A percentile compares a stretch with the other conserved stretches of the same genome.
phyloP scores from a whole-genome alignment of 2,329 filamentous ascomycete genomes.

The Talaromyces piceae region DNA sequence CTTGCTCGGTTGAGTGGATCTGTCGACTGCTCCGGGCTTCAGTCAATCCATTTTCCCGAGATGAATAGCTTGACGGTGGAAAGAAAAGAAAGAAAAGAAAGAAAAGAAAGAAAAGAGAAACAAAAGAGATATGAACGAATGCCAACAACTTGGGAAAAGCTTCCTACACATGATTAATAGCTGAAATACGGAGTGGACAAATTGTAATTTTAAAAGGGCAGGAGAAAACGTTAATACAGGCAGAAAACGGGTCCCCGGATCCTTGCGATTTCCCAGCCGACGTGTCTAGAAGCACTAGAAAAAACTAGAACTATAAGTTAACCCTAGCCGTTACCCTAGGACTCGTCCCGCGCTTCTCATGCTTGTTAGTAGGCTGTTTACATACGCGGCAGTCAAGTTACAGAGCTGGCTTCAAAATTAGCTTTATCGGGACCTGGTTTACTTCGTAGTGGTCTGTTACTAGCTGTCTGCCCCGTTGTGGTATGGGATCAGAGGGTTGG shows the following conservation, averaged over 20 bases:
- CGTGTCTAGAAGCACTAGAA: background rate
- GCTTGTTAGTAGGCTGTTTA: no score
- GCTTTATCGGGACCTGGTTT: no score
- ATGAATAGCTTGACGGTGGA: no score
- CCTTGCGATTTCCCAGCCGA: background rate
- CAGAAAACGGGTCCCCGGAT: background rate
- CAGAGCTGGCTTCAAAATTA: no score
- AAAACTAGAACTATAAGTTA: background rate
- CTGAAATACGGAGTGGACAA: background rate
- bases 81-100: background rate
- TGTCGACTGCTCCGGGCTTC: no score
- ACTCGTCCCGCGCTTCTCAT: background rate
- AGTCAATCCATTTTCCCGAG: no score
- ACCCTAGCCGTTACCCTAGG: background rate
- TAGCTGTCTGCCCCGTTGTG: background rate
- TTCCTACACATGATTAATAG: background rate
- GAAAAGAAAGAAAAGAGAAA: background rate
- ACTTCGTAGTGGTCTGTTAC: background rate
- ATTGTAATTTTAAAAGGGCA: background rate
- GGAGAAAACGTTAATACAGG: background rate
- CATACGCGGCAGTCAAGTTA: no score
- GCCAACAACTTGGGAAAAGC: background rate
- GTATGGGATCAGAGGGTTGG: background rate
- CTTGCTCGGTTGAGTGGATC: no score
- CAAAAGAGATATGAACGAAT: background rate